Conservation (phyloP, 2,329 filamentous ascomycete genomes). For the Sclerotinia subarctica region DNA sequence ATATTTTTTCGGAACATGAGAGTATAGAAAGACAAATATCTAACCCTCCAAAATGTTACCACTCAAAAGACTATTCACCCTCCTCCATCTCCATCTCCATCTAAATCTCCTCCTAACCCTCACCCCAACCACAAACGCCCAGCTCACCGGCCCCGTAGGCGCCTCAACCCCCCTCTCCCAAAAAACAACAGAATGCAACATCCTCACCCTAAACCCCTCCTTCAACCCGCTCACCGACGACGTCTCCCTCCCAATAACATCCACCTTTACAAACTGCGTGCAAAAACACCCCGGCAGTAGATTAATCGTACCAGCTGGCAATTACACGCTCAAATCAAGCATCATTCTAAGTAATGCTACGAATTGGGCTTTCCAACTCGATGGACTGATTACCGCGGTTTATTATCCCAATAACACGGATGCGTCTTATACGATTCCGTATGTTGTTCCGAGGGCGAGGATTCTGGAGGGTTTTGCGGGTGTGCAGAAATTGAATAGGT, state of each 20-base stretch:
- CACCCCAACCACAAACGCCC: not conserved
- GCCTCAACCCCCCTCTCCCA: conserved; percentile 34
- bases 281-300: conserved; percentile 18
- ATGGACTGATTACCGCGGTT: conserved; percentile 51
- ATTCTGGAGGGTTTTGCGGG: conserved; percentile 37
- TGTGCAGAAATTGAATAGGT: conserved; percentile 34
- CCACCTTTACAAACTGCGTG: conserved; percentile 37
- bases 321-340: conserved; percentile 48
- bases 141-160: conserved; percentile 29
- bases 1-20: too few species aligned
- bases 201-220: conserved; percentile 38
- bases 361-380: conserved; percentile 50
- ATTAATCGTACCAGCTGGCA: conserved; percentile 32
- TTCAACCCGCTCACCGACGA: conserved; percentile 32
- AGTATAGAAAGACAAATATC: too few species aligned
- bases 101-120: not conserved
- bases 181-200: conserved; percentile 37
- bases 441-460: conserved; percentile 4
- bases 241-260: conserved; percentile 35
- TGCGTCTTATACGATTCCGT: conserved; percentile 9
- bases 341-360: conserved; percentile 47
- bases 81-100: conserved; percentile 1
- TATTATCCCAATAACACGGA: conserved; percentile 11
- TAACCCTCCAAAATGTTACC: conserved; percentile 6
- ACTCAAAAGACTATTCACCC: not conserved